Percentiles rank a stretch among this genome's conserved stretches.
Conservation (phyloP, 371 early-diverging fungal genomes). For the Blastocladiella emersonii region DNA sequence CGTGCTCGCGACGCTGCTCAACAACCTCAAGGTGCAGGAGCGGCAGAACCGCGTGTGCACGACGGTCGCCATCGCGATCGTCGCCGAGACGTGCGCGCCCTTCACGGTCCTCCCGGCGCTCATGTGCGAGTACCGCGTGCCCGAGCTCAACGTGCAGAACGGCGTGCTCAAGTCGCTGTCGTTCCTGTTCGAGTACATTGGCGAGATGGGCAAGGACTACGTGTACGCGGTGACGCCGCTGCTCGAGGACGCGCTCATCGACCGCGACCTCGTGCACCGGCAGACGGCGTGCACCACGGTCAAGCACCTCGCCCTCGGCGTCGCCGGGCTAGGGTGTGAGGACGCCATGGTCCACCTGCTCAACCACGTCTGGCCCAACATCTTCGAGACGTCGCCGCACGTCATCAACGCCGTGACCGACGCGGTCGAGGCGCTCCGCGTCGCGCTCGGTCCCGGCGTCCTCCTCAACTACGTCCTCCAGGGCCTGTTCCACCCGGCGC, state of each 20-base stretch:
- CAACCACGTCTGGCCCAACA: slow-evolving; percentile 95
- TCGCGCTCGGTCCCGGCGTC: slow-evolving; percentile 73
- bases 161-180: slow-evolving; percentile 90
- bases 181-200: slow-evolving; percentile 95
- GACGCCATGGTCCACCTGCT: slow-evolving; percentile 85
- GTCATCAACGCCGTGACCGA: slow-evolving; percentile 94
- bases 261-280: slow-evolving; percentile 92
- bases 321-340: slow-evolving; percentile 82
- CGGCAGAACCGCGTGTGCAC: slow-evolving; percentile 97
- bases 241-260: slow-evolving; percentile 93
- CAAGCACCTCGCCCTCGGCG: slow-evolving; percentile 84
- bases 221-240: slow-evolving; percentile 89
- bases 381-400: slow-evolving; percentile 92
- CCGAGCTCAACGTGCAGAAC: slow-evolving; percentile 95
- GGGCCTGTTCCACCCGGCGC: slow-evolving; percentile 95
- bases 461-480: slow-evolving; percentile 64
- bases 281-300: slow-evolving; percentile 91
- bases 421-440: slow-evolving; percentile 84
- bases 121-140: slow-evolving; percentile 97
- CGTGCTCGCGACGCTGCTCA: slow-evolving; percentile 88
- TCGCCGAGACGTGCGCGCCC: slow-evolving; percentile 91
- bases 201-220: slow-evolving; percentile 91
- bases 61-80: slow-evolving; percentile 91
- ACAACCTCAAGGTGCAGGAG: slow-evolving; percentile 95
- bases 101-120: slow-evolving; percentile 95